Conservation (phyloP, 2,329 filamentous ascomycete species). For the Alternaria arbusti region DNA sequence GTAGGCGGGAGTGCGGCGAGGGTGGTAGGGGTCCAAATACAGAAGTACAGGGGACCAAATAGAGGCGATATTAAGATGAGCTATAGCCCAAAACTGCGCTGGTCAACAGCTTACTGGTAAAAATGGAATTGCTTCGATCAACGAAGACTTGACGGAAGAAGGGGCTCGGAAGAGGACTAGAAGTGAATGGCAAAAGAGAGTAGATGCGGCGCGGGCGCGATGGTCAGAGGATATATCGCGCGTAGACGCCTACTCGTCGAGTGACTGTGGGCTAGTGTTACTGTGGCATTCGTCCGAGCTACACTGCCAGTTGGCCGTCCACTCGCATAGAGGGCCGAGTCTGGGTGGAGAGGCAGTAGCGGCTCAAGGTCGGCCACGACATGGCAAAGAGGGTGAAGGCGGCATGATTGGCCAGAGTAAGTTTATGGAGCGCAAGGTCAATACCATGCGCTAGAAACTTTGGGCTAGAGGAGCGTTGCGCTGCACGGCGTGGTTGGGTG, state of each 20-base stretch:
- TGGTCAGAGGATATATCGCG: slow-evolving; percentile 43
- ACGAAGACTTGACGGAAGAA: slow-evolving; percentile 47
- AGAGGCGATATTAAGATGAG: slow-evolving; percentile 43
- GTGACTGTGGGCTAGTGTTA: slow-evolving; percentile 31
- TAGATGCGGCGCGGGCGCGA: slow-evolving; percentile 36
- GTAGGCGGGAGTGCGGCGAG: slow-evolving; percentile 24
- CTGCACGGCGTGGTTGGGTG: slow-evolving; percentile 39
- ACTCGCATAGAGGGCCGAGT: slow-evolving; percentile 32
- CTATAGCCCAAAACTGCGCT: slow-evolving; percentile 43
- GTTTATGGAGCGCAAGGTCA: slow-evolving; percentile 22
- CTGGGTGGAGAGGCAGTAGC: slow-evolving; percentile 38
- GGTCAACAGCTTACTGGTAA: slow-evolving; percentile 54
- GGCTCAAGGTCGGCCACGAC: slow-evolving; percentile 47
- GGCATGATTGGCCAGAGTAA: slow-evolving; percentile 37
- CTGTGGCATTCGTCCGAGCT: slow-evolving; percentile 36
- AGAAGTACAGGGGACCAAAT: slow-evolving; percentile 26
- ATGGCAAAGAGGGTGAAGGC: slow-evolving; percentile 25
- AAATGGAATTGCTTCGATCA: slow-evolving; percentile 53
- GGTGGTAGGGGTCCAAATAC: slow-evolving; percentile 26
- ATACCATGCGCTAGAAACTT: slow-evolving; percentile 26
- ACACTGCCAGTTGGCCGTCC: slow-evolving; percentile 40
- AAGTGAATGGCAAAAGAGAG: slow-evolving; percentile 43
- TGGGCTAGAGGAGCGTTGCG: slow-evolving; percentile 30
- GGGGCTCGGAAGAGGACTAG: slow-evolving; percentile 37
- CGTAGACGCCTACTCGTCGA: slow-evolving; percentile 38